These are phyloP conservation scores for Croton laevigatus DNA, from an alignment of 441 rosid genomes.

Conservation along the genomic window DNA sequence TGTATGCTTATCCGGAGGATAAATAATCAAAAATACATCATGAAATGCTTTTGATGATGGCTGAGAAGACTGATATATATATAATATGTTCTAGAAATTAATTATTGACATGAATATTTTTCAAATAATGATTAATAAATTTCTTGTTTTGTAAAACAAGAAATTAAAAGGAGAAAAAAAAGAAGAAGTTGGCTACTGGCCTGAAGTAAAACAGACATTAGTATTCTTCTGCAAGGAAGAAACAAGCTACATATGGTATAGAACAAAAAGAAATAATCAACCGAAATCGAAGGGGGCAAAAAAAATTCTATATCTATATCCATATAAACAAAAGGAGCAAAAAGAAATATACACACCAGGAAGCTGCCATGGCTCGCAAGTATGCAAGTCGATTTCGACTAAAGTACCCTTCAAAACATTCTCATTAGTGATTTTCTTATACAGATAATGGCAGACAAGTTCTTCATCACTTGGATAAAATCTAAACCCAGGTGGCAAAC, in stretches of 20 bases:
- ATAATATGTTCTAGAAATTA: neutral
- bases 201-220: no score
- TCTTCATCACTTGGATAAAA: constrained; percentile 97
- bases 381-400: constrained; percentile 88
- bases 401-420: constrained; percentile 66
- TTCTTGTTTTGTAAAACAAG: no score
- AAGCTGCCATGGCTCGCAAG: constrained; percentile 99
- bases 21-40: no score
- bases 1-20: neutral
- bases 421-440: constrained; percentile 69
- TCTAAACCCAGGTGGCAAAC: constrained; percentile 95
- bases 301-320: no score
- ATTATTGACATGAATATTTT: neutral
- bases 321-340: neutral
- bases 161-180: no score
- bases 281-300: neutral
- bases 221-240: no score
- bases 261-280: no score
- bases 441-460: constrained; percentile 90
- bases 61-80: constrained; percentile 19
- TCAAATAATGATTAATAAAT: neutral
- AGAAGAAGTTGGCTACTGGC: no score
- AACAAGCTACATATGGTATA: no score
- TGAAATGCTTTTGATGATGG: neutral
- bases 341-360: constrained; percentile 52